Conservation (phyloP, 1,284 basidiomycete species). For the Boletus putidus region DNA sequence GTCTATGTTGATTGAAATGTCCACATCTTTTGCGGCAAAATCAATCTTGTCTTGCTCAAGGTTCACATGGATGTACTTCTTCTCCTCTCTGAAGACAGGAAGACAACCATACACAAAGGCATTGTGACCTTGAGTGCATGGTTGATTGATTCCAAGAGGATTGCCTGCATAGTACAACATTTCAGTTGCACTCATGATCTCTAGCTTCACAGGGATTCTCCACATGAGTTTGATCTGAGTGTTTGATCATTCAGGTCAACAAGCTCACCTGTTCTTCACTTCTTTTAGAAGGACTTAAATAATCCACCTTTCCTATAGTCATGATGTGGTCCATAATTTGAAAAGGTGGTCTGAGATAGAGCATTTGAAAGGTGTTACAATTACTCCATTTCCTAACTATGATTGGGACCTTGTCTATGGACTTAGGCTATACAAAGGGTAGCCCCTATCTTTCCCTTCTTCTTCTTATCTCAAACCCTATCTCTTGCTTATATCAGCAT, state of each 20-base stretch:
- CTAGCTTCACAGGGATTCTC: background rate
- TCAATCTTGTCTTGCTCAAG: slow-evolving; percentile 4
- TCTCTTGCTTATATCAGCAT: no score
- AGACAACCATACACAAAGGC: slow-evolving; percentile 6
- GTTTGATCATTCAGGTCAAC: background rate
- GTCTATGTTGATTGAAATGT: slow-evolving; percentile 17
- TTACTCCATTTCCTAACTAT: no score
- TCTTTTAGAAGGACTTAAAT: no score
- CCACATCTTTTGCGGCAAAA: background rate
- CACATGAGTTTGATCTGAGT: no score
- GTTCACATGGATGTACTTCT: no score
- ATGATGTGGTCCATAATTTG: slow-evolving; percentile 16
- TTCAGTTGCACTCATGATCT: slow-evolving; percentile 9
- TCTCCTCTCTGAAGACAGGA: background rate
- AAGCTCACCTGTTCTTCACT: no score
- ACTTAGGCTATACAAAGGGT: no score
- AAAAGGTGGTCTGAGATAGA: slow-evolving; percentile 8
- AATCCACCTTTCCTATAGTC: background rate
- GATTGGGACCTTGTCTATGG: no score
- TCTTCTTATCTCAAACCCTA: no score
- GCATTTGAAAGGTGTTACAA: slow-evolving; percentile 26
- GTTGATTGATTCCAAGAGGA: background rate
- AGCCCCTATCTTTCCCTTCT: no score
- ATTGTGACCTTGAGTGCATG: background rate
- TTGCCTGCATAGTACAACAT: slow-evolving; percentile 7